Conservation (phyloP, 306 rosid species). For the Parietaria judaica region DNA sequence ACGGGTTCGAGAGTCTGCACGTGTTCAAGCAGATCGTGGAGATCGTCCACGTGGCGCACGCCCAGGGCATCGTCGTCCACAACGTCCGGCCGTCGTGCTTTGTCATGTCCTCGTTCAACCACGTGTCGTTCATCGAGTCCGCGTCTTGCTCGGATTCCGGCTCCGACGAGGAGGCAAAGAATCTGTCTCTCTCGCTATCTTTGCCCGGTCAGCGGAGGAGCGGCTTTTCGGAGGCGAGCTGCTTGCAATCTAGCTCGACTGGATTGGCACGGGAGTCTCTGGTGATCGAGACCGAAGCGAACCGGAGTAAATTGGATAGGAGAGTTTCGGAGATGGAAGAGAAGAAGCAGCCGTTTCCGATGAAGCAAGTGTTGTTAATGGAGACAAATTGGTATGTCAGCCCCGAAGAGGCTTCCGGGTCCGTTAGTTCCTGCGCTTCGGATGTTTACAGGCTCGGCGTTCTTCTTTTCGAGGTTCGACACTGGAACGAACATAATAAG, state of each 20-base stretch:
- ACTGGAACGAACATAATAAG: background rate
- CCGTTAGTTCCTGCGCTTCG: conserved; percentile 66
- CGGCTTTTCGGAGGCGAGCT: conserved; percentile 58
- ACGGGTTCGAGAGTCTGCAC: conserved; percentile 70
- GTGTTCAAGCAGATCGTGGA: conserved; percentile 83
- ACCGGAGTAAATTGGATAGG: conserved; percentile 43
- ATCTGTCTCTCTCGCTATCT: conserved; percentile 30
- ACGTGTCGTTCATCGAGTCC: conserved; percentile 81
- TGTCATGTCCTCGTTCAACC: conserved; percentile 91
- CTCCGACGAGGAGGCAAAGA: conserved; percentile 56
- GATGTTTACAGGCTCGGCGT: conserved; percentile 81
- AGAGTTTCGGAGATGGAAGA: conserved; percentile 58
- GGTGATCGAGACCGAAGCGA: conserved; percentile 57
- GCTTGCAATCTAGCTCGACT: conserved; percentile 74
- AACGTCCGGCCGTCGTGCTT: conserved; percentile 96
- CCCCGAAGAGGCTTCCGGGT: conserved; percentile 69
- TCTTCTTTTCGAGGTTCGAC: conserved; percentile 84
- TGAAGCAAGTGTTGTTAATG: conserved; percentile 75
- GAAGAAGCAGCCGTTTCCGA: conserved; percentile 75
- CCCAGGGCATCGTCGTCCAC: conserved; percentile 87
- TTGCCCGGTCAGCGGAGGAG: conserved; percentile 39
- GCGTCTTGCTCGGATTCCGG: conserved; percentile 94
- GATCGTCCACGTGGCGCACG: conserved; percentile 66
- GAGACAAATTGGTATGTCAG: conserved; percentile 89
- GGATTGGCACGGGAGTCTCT: conserved; percentile 57